These are phyloP conservation scores for Citrus maxima DNA, from an alignment of 345 rosid genomes.

Conservation along the genomic window DNA sequence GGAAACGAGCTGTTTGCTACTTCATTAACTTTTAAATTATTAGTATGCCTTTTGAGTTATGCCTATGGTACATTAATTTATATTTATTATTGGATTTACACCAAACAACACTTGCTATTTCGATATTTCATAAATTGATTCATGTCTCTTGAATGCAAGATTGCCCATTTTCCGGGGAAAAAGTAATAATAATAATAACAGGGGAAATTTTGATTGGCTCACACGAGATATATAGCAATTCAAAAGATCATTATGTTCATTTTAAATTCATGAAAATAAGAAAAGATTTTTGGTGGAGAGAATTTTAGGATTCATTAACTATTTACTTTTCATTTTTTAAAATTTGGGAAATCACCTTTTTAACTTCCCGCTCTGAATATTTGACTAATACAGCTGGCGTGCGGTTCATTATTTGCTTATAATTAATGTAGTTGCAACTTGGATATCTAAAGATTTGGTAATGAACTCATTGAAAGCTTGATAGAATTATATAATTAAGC, in stretches of 20 bases:
- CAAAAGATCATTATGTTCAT: background rate
- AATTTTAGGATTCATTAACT: background rate
- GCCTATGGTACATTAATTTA: background rate
- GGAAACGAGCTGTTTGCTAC: conserved; percentile 15
- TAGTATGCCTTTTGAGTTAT: background rate
- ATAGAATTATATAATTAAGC: too few relatives aligned
- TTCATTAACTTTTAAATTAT: background rate
- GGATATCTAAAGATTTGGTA: too few relatives aligned
- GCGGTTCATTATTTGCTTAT: background rate
- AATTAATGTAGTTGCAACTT: background rate
- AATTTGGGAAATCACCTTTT: background rate
- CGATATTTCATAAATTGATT: background rate
- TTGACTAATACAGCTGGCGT: background rate
- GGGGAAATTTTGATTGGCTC: background rate
- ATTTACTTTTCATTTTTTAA: too few relatives aligned
- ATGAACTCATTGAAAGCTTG: background rate
- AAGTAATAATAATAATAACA: background rate
- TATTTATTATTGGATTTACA: background rate
- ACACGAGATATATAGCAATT: background rate
- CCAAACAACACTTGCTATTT: background rate
- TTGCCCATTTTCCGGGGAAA: background rate
- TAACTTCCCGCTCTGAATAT: background rate
- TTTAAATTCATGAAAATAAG: background rate
- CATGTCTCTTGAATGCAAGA: background rate
- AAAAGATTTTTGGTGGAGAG: background rate